Percentiles rank a stretch among this genome's conserved stretches.
Evolutionary conservation across 1,284 basidiomycete species (phyloP).

Genomic region (Naganishia cerealis): DNA sequence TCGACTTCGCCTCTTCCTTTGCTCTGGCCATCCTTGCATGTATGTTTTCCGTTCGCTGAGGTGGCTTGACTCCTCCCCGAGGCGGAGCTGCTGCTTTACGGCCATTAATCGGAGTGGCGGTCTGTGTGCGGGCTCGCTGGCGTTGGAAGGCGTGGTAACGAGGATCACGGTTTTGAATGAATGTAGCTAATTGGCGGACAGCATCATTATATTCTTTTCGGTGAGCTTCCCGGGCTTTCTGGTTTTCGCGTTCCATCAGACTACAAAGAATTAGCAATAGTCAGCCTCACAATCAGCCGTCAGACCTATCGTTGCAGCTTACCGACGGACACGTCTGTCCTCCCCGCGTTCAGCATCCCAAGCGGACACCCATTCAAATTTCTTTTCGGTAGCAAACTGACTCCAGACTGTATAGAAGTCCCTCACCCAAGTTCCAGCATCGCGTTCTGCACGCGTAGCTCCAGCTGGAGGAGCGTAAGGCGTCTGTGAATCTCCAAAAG

Average conservation of each 20-base stretch:
- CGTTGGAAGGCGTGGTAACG: slow-evolving; percentile 75
- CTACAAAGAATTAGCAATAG: slow-evolving; percentile 53
- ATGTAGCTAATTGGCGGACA: slow-evolving; percentile 78
- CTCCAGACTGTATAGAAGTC: slow-evolving; percentile 85
- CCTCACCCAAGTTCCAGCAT: slow-evolving; percentile 58
- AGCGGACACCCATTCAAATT: slow-evolving; percentile 83
- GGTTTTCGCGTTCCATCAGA: slow-evolving; percentile 95
- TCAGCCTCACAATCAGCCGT: background rate
- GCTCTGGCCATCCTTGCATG: slow-evolving; percentile 41
- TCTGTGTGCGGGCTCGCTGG: slow-evolving; percentile 53
- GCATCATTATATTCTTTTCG: slow-evolving; percentile 91
- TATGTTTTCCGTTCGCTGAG: slow-evolving; percentile 18
- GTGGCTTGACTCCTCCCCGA: slow-evolving; percentile 30
- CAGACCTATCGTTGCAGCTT: slow-evolving; percentile 33
- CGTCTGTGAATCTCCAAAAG: slow-evolving; percentile 80
- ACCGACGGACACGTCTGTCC: slow-evolving; percentile 79
- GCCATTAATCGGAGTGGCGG: slow-evolving; percentile 34
- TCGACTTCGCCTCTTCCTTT: slow-evolving; percentile 39
- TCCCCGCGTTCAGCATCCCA: slow-evolving; percentile 83
- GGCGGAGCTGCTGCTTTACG: slow-evolving; percentile 32
- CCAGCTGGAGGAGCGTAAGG: slow-evolving; percentile 60
- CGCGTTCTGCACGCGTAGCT: slow-evolving; percentile 54
- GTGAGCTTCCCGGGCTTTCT: slow-evolving; percentile 81
- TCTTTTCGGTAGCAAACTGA: slow-evolving; percentile 83
- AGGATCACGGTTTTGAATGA: slow-evolving; percentile 90